phyloP scores from a whole-genome alignment of 2,329 filamentous ascomycete genomes.

The Fusarium mexicanum region DNA sequence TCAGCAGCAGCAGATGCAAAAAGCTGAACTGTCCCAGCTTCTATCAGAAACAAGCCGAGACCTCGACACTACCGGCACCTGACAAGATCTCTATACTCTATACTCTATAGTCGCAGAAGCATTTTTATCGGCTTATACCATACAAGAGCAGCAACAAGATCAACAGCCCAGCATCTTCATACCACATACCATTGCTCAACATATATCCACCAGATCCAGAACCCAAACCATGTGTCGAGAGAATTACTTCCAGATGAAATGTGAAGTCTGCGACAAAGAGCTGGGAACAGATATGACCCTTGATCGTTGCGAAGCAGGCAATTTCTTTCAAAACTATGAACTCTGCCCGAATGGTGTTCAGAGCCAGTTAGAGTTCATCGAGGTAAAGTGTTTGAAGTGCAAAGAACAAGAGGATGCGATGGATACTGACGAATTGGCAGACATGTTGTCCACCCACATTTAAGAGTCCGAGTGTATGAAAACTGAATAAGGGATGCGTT shows the following conservation, averaged over 20 bases:
- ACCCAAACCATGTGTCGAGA: background rate
- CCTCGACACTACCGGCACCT: too few relatives aligned
- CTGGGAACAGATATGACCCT: background rate
- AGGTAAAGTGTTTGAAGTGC: background rate
- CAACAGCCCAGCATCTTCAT: background rate
- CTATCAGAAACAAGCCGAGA: background rate
- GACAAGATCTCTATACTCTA: too few relatives aligned
- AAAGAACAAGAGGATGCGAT: background rate
- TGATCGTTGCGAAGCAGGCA: background rate
- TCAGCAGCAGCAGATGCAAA: too few relatives aligned
- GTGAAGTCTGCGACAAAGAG: background rate
- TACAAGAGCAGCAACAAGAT: background rate
- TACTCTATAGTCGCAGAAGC: background rate
- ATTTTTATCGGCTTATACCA: fast-evolving
- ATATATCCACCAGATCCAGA: background rate
- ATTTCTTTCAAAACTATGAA: background rate
- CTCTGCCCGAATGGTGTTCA: background rate
- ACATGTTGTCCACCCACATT: background rate
- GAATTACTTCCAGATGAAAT: background rate
- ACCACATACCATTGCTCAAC: background rate
- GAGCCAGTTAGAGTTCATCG: background rate
- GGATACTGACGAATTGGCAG: background rate
- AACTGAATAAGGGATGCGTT: background rate
- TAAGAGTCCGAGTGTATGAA: background rate
- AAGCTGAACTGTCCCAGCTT: fast-evolving